Percentiles rank a stretch among this genome's conserved stretches.
Conservation (phyloP, 148 eudicot genomes). For the Rhododendron griersonianum region DNA sequence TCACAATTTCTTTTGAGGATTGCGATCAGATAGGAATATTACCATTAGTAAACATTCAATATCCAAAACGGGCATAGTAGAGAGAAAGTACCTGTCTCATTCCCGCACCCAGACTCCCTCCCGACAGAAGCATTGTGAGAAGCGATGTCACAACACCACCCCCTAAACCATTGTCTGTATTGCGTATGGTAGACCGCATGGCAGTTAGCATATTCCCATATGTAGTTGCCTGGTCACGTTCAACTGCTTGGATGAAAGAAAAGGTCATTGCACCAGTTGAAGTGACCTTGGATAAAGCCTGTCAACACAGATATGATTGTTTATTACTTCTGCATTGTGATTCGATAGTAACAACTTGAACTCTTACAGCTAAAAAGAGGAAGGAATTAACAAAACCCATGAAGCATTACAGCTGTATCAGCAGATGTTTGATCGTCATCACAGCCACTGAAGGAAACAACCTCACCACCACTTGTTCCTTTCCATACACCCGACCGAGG, state of each 20-base stretch:
- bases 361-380: not conserved
- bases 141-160: constrained; percentile 43
- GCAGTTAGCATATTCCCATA: constrained; percentile 46
- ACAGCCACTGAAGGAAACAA: constrained; percentile 56
- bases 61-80: not conserved
- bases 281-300: constrained; percentile 56
- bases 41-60: not conserved
- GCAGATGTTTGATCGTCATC: constrained; percentile 59
- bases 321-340: not conserved
- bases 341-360: not conserved
- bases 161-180: constrained; percentile 21
- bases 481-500: constrained; percentile 46
- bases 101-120: constrained; percentile 40
- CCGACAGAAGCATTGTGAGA: constrained; percentile 51
- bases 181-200: constrained; percentile 47
- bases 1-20: not conserved
- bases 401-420: constrained; percentile 45
- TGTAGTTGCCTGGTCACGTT: constrained; percentile 43
- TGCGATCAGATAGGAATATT: not conserved
- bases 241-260: constrained; percentile 57
- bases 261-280: constrained; percentile 62
- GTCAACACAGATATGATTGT: not conserved
- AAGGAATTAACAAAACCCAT: not conserved
- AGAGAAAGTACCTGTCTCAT: constrained; percentile 40
- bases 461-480: constrained; percentile 59